Evolutionary conservation across 176 grass and related monocot species (phyloP).

Genomic region (Chloris gayana): DNA sequence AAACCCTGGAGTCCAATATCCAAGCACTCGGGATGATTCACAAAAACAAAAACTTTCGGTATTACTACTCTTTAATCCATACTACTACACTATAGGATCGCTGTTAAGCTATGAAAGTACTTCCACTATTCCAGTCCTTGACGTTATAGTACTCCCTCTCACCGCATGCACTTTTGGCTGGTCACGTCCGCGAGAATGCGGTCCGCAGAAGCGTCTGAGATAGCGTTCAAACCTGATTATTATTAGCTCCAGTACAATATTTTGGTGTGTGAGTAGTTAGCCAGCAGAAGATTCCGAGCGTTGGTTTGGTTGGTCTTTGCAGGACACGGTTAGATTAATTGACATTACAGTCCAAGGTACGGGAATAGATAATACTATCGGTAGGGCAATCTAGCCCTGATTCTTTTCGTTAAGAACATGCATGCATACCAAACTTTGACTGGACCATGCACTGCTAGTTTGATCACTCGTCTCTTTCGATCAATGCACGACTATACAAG

Average conservation of each 20-base stretch:
- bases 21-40: conserved; percentile 11
- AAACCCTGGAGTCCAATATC: conserved; percentile 27
- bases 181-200: background rate
- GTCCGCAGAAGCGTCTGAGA: conserved; percentile 41
- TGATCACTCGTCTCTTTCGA: conserved; percentile 9
- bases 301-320: background rate
- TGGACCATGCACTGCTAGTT: background rate
- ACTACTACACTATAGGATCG: background rate
- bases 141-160: conserved; percentile 12
- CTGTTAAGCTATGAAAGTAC: background rate
- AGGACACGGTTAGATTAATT: conserved; percentile 1
- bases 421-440: conserved; percentile 40
- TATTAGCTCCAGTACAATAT: background rate
- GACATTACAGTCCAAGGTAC: conserved; percentile 24
- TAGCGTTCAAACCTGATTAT: conserved; percentile 47
- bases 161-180: background rate
- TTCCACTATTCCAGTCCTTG: background rate
- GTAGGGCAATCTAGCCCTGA: conserved; percentile 46
- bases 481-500: background rate
- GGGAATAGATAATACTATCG: background rate
- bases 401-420: conserved; percentile 24
- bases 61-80: too few species aligned
- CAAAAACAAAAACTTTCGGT: background rate
- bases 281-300: conserved; percentile 36
- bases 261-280: conserved; percentile 10